phyloP scores from a whole-genome alignment of 345 rosid species.

The Rhodomyrtus tomentosa region DNA sequence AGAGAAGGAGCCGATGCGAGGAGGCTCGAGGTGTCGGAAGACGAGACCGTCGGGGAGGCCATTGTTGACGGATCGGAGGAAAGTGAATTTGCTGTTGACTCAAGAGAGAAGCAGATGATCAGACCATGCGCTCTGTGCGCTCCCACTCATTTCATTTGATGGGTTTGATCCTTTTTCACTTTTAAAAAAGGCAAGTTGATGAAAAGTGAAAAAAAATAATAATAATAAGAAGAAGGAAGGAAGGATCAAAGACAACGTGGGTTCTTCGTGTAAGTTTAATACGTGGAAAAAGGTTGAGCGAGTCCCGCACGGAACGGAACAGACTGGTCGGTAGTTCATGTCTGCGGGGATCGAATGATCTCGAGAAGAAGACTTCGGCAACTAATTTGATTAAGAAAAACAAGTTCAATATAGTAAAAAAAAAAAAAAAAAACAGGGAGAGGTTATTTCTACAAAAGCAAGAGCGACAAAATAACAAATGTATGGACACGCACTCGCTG shows the following conservation, averaged over 20 bases:
- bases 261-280: not conserved
- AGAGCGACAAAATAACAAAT: not conserved
- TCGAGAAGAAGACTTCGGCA: not conserved
- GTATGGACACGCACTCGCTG: accelerated
- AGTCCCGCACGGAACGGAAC: not conserved
- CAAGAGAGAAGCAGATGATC: not conserved
- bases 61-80: not conserved
- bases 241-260: not conserved
- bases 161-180: not conserved
- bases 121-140: not conserved
- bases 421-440: too few relatives aligned
- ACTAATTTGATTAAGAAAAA: too few relatives aligned
- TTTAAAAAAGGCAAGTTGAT: not conserved
- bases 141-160: not conserved
- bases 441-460: not conserved
- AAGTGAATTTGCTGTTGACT: not conserved
- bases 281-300: not conserved
- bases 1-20: not conserved
- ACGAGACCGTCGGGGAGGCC: not conserved
- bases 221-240: too few relatives aligned
- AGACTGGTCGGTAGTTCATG: not conserved
- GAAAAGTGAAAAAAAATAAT: not conserved
- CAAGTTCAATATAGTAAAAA: too few relatives aligned
- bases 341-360: not conserved
- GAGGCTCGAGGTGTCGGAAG: not conserved